These are phyloP conservation scores for Nemania sp. DNA, from an alignment of 2,329 filamentous ascomycete genomes.

Conservation along the genomic window DNA sequence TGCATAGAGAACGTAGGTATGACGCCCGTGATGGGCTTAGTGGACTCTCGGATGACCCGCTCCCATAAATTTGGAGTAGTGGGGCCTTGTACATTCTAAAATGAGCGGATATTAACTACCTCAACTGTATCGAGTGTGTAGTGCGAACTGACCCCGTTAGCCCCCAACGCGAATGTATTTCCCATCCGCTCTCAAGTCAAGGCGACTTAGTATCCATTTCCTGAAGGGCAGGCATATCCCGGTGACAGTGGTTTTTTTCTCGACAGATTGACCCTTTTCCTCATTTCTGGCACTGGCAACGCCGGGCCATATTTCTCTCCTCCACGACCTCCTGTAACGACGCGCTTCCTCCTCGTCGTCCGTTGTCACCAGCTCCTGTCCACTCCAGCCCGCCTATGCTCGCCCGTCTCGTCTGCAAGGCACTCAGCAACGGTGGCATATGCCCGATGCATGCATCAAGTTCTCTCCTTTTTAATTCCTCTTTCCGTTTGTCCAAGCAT, in stretches of 20 bases:
- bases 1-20: slow-evolving; percentile 33
- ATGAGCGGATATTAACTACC: slow-evolving; percentile 36
- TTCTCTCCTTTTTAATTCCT: slow-evolving; percentile 42
- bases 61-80: slow-evolving; percentile 30
- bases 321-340: slow-evolving; percentile 40
- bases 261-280: slow-evolving; percentile 42
- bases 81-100: slow-evolving; percentile 22
- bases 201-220: slow-evolving; percentile 25
- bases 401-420: slow-evolving; percentile 28
- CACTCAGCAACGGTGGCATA: slow-evolving; percentile 31
- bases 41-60: slow-evolving; percentile 30
- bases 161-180: slow-evolving; percentile 20
- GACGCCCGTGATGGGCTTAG: slow-evolving; percentile 37
- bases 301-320: slow-evolving; percentile 35
- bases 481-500: slow-evolving; percentile 38
- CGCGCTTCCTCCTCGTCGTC: slow-evolving; percentile 42
- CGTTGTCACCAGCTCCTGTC: slow-evolving; percentile 28
- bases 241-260: slow-evolving; percentile 34
- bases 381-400: slow-evolving; percentile 28
- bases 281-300: slow-evolving; percentile 36
- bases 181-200: slow-evolving; percentile 24
- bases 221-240: slow-evolving; percentile 31
- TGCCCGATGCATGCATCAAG: slow-evolving; percentile 45
- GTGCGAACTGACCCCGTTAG: not conserved
- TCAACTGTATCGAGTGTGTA: not conserved